Evolutionary conservation across 306 rosid species (phyloP), one percentile per base, ranked within the genome.

Genomic region (Quercus berberidifolia): DNA sequence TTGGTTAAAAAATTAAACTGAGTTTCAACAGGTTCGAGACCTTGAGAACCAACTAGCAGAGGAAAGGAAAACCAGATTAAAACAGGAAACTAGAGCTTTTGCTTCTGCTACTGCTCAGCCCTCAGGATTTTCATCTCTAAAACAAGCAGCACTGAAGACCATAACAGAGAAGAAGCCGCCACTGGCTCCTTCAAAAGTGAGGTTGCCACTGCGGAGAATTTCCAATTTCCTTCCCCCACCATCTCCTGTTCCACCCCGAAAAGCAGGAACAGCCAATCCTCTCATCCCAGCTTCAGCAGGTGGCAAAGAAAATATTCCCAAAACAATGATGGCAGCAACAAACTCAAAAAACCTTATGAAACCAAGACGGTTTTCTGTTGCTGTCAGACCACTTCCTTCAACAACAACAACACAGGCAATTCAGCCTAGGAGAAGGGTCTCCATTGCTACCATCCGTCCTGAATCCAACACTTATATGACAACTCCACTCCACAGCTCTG

Each of bases 351-450:
- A 71, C 69, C 78, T 69, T 54, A 63, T 84, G 55, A 79, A 79
- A 65, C 91, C 94, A 41, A 87, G 92, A 73, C 84, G 97, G 81
- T 85, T 78, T 62, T 94, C 98, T 18, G 82, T 94, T 68, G 91
- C 93, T 18, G 75, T 84, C 72, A 90, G 94, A 74, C 90, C 94
- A 14, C 70, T 86, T 31, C 75, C 94, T 65, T 21, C 82, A 9
- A 14, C 65, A n/a, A 28, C 85, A 43, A 82, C 79, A 38, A 25
- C 80, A 1, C 97, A 87, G 79, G 46, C 87, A 69, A 65, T 86
- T 79, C 92, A 93, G 82, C 98, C 99, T 18, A 91, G 86, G 89
- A 95, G 98, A 80, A 86, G 97, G 3, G 97, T 92, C 80, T 91
- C 99, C 18, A 81, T 91, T 41, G 96, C 98, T 68, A 87, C 94